Conservation (phyloP, 1,284 basidiomycete genomes). For the Moesziomyces parantarcticus region DNA sequence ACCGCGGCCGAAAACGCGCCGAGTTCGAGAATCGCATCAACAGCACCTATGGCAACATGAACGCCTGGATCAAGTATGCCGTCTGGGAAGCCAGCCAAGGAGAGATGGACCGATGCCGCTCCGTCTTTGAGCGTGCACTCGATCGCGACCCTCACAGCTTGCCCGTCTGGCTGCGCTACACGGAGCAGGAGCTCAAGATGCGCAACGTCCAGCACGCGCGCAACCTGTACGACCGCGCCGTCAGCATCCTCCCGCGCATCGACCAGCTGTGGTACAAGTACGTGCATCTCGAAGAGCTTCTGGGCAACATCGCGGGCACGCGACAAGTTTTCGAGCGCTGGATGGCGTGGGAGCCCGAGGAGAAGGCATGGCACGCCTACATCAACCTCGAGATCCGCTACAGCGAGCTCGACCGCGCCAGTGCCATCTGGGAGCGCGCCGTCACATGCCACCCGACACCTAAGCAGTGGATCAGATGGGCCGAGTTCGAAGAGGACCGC, state of each 20-base stretch:
- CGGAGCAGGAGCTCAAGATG: slow-evolving; percentile 97
- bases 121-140: slow-evolving; percentile 94
- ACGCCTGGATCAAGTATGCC: slow-evolving; percentile 74
- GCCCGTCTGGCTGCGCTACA: slow-evolving; percentile 93
- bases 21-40: slow-evolving; percentile 97
- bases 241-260: slow-evolving; percentile 92
- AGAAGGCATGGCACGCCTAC: slow-evolving; percentile 99
- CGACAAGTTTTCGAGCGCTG: slow-evolving; percentile 98
- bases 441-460: slow-evolving; percentile 92
- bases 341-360: slow-evolving; percentile 99
- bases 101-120: slow-evolving; percentile 77
- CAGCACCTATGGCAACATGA: slow-evolving; percentile 80
- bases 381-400: slow-evolving; percentile 96
- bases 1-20: slow-evolving; percentile 90
- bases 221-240: slow-evolving; percentile 95
- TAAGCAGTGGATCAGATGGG: slow-evolving; percentile 93
- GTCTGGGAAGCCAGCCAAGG: slow-evolving; percentile 91
- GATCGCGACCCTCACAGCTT: slow-evolving; percentile 91
- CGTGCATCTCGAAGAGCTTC: slow-evolving; percentile 95
- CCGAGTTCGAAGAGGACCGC: slow-evolving; percentile 96
- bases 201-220: slow-evolving; percentile 96
- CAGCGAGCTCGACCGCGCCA: slow-evolving; percentile 88
- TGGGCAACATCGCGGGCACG: slow-evolving; percentile 93
- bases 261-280: slow-evolving; percentile 95
- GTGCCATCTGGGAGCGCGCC: slow-evolving; percentile 92